Conservation (phyloP, 495 filamentous ascomycete species). For the Tuber melanosporum region DNA sequence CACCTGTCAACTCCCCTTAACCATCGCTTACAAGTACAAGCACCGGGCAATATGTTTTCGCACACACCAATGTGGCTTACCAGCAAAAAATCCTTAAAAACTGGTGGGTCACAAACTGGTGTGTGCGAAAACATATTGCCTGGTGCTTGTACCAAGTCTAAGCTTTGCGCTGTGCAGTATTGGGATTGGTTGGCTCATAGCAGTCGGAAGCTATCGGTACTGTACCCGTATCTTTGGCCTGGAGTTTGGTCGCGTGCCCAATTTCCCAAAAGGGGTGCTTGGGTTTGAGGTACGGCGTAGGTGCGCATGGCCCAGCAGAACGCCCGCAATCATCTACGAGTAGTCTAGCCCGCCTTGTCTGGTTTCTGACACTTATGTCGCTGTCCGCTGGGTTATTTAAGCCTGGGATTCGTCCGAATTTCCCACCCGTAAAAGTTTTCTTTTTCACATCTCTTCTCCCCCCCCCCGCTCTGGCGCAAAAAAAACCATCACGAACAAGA, state of each 20-base stretch:
- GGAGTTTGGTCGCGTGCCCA: not conserved
- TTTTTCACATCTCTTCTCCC: not conserved
- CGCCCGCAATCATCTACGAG: not conserved
- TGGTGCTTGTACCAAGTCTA: no score
- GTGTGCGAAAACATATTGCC: no score
- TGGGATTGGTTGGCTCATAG: not conserved
- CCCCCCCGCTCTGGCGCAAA: not conserved
- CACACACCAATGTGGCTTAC: no score
- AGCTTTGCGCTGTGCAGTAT: not conserved
- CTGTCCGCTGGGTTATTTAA: not conserved
- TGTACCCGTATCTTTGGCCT: not conserved
- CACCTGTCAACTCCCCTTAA: not conserved
- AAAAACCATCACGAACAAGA: constrained; percentile 39
- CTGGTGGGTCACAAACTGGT: no score
- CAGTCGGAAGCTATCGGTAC: not conserved
- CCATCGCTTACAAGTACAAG: no score
- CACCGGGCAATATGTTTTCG: no score
- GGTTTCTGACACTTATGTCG: not conserved
- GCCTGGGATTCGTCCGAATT: not conserved
- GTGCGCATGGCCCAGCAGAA: not conserved
- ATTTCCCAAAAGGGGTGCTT: not conserved
- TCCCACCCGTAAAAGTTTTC: not conserved
- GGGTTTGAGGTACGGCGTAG: not conserved
- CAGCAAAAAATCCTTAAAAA: no score
- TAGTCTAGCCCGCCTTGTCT: not conserved